Conservation (phyloP, 2,329 filamentous ascomycete genomes). For the Xylariaceae sp. region DNA sequence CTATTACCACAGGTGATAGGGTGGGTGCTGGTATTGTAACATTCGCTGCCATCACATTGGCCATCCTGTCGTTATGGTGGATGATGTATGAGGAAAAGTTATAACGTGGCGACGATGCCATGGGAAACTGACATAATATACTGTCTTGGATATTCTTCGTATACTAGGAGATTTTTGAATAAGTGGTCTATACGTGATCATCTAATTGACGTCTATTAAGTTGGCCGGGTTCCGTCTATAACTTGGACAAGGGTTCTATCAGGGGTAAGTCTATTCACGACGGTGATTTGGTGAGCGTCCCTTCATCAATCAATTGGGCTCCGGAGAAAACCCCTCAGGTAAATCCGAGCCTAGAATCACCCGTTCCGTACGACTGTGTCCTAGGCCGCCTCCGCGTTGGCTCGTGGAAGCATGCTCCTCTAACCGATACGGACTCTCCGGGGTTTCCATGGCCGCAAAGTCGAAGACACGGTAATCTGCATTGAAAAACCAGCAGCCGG, state of each 20-base stretch:
- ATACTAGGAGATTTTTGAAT: no score
- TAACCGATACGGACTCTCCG: conserved; percentile 33
- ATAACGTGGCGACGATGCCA: not conserved
- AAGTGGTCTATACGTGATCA: no score
- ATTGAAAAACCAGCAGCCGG: conserved; percentile 52
- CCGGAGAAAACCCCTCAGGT: conserved; percentile 32
- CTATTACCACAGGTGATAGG: conserved; percentile 24
- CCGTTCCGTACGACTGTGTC: conserved; percentile 38
- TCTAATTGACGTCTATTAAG: no score
- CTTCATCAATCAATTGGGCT: conserved; percentile 10
- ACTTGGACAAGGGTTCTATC: no score
- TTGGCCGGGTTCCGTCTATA: no score
- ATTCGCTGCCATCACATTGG: conserved; percentile 17
- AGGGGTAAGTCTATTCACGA: not conserved
- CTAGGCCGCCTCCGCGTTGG: conserved; percentile 45
- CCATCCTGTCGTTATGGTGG: conserved; percentile 19
- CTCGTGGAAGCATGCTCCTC: conserved; percentile 45
- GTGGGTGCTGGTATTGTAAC: conserved; percentile 29
- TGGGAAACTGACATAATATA: not conserved
- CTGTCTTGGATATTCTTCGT: not conserved
- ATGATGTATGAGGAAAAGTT: conserved; percentile 13
- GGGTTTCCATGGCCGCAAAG: conserved; percentile 32
- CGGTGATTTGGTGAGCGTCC: not conserved
- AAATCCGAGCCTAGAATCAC: conserved; percentile 37
- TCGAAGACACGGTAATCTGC: conserved; percentile 61